Percentiles rank a stretch among this genome's conserved stretches.
phyloP scores from a whole-genome alignment of 2,329 filamentous ascomycete genomes.

The Thielaviopsis punctulata region DNA sequence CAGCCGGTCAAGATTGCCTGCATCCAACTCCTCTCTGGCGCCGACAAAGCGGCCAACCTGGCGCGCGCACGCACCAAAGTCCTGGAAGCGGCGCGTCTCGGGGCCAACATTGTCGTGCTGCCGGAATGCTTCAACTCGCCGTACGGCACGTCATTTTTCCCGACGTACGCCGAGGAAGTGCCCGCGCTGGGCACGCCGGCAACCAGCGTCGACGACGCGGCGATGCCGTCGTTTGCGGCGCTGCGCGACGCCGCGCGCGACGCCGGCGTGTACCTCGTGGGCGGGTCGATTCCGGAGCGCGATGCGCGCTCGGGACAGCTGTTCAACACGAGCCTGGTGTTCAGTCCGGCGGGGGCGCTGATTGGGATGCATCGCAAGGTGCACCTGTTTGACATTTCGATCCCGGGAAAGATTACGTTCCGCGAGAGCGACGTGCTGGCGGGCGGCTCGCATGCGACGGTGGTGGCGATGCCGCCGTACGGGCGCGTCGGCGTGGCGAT shows the following conservation, averaged over 20 bases:
- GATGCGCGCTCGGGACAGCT: conserved; percentile 41
- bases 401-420: conserved; percentile 87
- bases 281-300: conserved; percentile 82
- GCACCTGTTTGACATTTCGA: conserved; percentile 95
- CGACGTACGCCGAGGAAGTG: conserved; percentile 81
- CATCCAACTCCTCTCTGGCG: conserved; percentile 62
- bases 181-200: conserved; percentile 44
- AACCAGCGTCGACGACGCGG: conserved; percentile 48
- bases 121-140: conserved; percentile 99
- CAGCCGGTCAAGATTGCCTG: conserved; percentile 64
- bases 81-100: conserved; percentile 55
- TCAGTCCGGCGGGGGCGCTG: conserved; percentile 59
- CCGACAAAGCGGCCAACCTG: conserved; percentile 78
- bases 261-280: conserved; percentile 64
- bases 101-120: conserved; percentile 75
- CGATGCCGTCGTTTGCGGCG: conserved; percentile 73
- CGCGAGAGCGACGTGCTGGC: conserved; percentile 77
- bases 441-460: conserved; percentile 67
- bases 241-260: conserved; percentile 65
- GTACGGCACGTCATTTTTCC: conserved; percentile 82
- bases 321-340: conserved; percentile 83
- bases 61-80: conserved; percentile 65
- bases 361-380: conserved; percentile 85
- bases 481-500: conserved; percentile 79
- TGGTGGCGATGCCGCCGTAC: conserved; percentile 76